Base-by-base conservation (phyloP, 2,329 filamentous ascomycete genomes). In the Cephalotrichum gorgonifer region DNA sequence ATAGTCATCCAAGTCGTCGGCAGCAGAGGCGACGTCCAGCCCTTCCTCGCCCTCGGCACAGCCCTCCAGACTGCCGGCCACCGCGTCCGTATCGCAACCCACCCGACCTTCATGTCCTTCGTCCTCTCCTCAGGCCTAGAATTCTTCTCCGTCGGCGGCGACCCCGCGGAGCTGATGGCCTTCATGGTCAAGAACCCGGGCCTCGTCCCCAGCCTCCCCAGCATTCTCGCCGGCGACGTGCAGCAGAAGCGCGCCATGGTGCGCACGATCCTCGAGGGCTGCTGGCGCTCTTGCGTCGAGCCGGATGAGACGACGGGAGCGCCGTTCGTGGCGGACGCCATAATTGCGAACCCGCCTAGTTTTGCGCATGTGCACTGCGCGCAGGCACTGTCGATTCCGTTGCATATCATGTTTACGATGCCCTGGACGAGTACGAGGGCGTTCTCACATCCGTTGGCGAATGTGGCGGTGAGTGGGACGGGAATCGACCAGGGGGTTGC, bases 361-460 rank as follows among this genome's bases (percentile, higher is more conserved):
- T 88, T 88, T 64, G 85, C 82, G 0, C 85, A 88, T 56, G 72
- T 88, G 2, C 85, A 89, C 57, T 76, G 83, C 51, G 85, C 85
- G 1, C 83, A 89, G 63, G 86, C 85, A 62, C 64, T 88, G 57
- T 84, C 83, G 0, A 80, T 88, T 44, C 85, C 85, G 0, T 60
- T 88, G 8, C 85, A 89, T 57, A 79, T 95, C 64, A 94, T 95
- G 86, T 95, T 95, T 66, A 95, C 89, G 77, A 95, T 95, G 88
- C 89, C 89, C 0, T 95, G 88, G 84, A 86, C 86, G 1, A 84
- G 88, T 0, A 95, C 89, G 1, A 81, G 86, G 60, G 78, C 85
- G 0, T 95, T 95, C 55, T 86, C 88, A 0, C 89, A 95, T 57
- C 89, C 89, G 0, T 71, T 95, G 25, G 88, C 88, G 0, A 91